Evolutionary conservation across 176 grass and related monocot genomes (phyloP).

Genomic region (Rhipidocladum racemiflorum): DNA sequence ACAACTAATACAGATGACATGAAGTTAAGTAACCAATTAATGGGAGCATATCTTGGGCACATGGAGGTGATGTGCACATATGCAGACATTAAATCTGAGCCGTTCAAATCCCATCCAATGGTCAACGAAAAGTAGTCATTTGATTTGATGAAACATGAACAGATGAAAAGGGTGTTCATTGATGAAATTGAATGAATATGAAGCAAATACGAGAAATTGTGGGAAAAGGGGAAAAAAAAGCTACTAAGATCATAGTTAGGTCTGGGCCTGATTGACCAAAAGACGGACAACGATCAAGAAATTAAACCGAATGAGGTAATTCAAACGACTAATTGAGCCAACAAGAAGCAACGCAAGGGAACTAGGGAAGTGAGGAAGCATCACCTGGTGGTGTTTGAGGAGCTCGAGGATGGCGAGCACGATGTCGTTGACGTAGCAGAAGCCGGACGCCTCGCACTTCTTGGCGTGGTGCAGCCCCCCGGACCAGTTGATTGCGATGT

Average conservation of each 20-base stretch:
- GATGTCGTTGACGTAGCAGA: constrained; percentile 93
- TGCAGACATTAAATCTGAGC: no score
- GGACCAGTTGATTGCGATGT: constrained; percentile 90
- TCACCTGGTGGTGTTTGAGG: constrained; percentile 68
- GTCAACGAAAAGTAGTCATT: neutral
- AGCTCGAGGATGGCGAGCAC: constrained; percentile 84
- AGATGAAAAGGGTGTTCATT: neutral
- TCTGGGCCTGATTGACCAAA: neutral
- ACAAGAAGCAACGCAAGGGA: neutral
- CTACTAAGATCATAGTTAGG: neutral
- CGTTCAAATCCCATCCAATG: no score
- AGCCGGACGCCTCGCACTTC: constrained; percentile 77
- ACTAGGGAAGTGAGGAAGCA: neutral
- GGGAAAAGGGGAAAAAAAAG: neutral
- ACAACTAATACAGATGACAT: neutral
- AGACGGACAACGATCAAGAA: neutral
- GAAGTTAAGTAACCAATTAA: neutral
- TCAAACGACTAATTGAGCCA: neutral
- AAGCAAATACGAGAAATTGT: neutral
- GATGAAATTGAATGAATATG: neutral
- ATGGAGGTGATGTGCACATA: no score
- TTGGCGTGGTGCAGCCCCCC: constrained; percentile 86
- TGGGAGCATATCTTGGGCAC: no score
- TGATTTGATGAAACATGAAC: neutral
- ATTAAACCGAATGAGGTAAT: neutral